A percentile compares a stretch with the other conserved stretches of the same genome.
Conservation (phyloP, 345 rosid species). For the Euphorbia lathyris region DNA sequence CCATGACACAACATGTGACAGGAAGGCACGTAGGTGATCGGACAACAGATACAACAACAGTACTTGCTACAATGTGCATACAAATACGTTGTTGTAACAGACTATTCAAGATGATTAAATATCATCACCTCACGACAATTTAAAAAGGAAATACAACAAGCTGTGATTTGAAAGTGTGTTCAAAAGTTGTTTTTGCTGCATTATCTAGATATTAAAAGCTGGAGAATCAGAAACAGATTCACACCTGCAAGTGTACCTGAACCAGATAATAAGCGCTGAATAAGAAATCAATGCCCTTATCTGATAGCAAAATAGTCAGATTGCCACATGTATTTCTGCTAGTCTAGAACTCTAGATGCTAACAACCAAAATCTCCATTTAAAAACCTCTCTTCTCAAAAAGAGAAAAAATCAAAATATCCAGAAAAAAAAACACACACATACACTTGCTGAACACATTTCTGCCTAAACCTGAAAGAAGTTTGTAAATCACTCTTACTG, state of each 20-base stretch:
- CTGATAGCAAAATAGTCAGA: not conserved
- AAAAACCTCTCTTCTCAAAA: not conserved
- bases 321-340: not conserved
- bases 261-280: not conserved
- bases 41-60: not conserved
- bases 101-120: not conserved
- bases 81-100: not conserved
- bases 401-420: not conserved
- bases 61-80: not conserved
- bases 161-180: not conserved
- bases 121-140: not conserved
- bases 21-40: not conserved
- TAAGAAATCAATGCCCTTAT: not conserved
- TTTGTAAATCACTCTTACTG: not conserved
- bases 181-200: not conserved
- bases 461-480: not conserved
- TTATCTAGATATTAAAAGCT: not conserved
- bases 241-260: not conserved
- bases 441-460: not conserved
- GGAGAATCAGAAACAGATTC: not conserved
- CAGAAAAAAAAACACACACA: not conserved
- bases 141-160: not conserved
- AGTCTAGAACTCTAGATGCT: not conserved
- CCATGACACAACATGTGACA: not conserved
- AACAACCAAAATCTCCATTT: not conserved